A percentile compares a stretch with the other conserved stretches of the same genome.
Conservation (phyloP, 75 land plant species). For the Pinus taeda region DNA sequence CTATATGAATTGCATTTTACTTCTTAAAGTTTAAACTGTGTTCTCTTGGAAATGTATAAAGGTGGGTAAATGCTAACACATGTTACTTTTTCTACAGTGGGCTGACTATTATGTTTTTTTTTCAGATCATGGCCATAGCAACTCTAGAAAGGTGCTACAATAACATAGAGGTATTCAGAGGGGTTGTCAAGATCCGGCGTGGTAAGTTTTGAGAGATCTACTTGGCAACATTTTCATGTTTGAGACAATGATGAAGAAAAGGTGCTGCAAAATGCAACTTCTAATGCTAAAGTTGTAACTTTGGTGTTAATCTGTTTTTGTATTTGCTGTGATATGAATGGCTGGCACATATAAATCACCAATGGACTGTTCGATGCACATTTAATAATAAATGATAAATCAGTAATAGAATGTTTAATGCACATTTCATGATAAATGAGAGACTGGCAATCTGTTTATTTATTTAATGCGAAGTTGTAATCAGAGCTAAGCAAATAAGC, state of each 20-base stretch:
- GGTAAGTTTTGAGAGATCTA: conserved; percentile 45
- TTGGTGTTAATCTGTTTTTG: background rate
- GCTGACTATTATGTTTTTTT: background rate
- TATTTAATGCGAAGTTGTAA: background rate
- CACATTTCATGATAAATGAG: no score
- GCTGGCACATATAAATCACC: background rate
- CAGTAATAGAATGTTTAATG: no score
- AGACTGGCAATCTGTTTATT: background rate
- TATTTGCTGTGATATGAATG: background rate
- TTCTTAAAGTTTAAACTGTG: background rate
- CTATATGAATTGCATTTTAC: conserved; percentile 1
- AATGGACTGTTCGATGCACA: background rate
- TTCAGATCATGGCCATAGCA: conserved; percentile 92
- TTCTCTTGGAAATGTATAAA: background rate
- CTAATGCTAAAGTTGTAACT: background rate
- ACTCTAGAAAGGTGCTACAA: conserved; percentile 91
- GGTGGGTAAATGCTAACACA: background rate
- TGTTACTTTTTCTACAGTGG: no score
- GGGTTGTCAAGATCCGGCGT: conserved; percentile 95
- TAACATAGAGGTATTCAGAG: conserved; percentile 87
- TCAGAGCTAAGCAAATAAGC: no score
- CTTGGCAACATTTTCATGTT: background rate
- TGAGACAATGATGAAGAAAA: background rate
- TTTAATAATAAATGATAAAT: no score
- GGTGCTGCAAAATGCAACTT: conserved; percentile 5